Base-by-base conservation (phyloP, 768 basidiomycete genomes). In the Goffeauzyma gilvescens region DNA sequence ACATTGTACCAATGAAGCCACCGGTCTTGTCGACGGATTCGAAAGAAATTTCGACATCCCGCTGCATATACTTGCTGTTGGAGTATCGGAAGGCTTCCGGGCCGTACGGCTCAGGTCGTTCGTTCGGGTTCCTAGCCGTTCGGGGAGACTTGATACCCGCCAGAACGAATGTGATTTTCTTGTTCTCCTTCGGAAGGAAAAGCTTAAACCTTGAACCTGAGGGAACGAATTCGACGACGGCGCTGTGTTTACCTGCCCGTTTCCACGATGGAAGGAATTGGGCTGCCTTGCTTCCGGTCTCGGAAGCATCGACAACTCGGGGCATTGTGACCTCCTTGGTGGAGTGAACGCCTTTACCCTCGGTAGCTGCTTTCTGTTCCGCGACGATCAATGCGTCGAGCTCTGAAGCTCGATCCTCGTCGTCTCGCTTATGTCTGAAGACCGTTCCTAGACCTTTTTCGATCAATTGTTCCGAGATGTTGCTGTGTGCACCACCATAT, bases 191-290 rank as follows among this genome's bases (percentile, higher is more conserved):
- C 0, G 83, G 82, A 26, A 87, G 69, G 55, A 76, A 73, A 18
- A 98, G 71, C 85, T 87, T 98, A 76, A 89, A 96, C 41, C 90
- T 75, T 9, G 89, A 93, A 21, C 89, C 90, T 26, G 85, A 75
- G 31, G 87, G 77, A 41, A 95, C 86, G 58, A 83, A 93, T 30
- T 96, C 89, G 14, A 96, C 61, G 8, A 90, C 67, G 7, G 81
- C 93, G 2, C 78, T 70, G 42, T 89, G 75, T 50, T 72, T 74
- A 5, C 89, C 87, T 38, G 76, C 67, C 22, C 90, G 78, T 65
- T 93, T 96, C 71, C 95, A 89, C 32, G 79, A 73, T 44, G 81
- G 81, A 31, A 96, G 65, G 66, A 87, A 96, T 40, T 83, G 81
- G 21, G 73, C 74, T 2, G 89, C 90, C 41, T 86, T 79, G 42